Percentiles rank a stretch among this genome's conserved stretches.
Conservation (phyloP, 2,329 filamentous ascomycete genomes). For the Claviceps sp. region DNA sequence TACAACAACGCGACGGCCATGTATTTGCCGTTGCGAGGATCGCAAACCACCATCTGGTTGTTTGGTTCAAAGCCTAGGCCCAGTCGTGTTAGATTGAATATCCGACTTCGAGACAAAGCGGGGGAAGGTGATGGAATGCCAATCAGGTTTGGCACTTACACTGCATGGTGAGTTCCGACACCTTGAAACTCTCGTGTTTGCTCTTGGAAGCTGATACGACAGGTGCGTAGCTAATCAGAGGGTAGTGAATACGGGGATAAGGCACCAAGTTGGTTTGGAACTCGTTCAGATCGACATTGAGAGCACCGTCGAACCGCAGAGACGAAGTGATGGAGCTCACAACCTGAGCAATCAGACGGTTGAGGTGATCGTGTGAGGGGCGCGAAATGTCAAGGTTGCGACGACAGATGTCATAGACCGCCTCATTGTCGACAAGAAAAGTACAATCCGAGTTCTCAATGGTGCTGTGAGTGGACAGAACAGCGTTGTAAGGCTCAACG, state of each 20-base stretch:
- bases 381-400: slow-evolving; percentile 58
- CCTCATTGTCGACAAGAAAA: slow-evolving; percentile 65
- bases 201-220: slow-evolving; percentile 63
- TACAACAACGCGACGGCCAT: slow-evolving; percentile 63
- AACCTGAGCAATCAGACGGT: slow-evolving; percentile 60
- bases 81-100: slow-evolving; percentile 13
- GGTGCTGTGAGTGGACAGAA: slow-evolving; percentile 61
- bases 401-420: slow-evolving; percentile 63
- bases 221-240: slow-evolving; percentile 58
- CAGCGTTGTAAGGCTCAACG: slow-evolving; percentile 63
- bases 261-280: slow-evolving; percentile 68
- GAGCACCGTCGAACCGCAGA: slow-evolving; percentile 57
- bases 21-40: slow-evolving; percentile 63
- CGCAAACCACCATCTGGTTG: slow-evolving; percentile 69
- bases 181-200: slow-evolving; percentile 78
- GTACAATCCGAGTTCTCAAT: slow-evolving; percentile 69
- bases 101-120: background rate
- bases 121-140: background rate
- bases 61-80: slow-evolving; percentile 56
- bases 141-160: slow-evolving; percentile 33
- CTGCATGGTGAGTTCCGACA: slow-evolving; percentile 62
- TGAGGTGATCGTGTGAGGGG: slow-evolving; percentile 57
- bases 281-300: slow-evolving; percentile 64
- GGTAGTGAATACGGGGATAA: slow-evolving; percentile 63
- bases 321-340: slow-evolving; percentile 64